These are phyloP conservation scores for Cercospora brassicicola DNA, from an alignment of 2,329 filamentous ascomycete species.

Conservation along the genomic window DNA sequence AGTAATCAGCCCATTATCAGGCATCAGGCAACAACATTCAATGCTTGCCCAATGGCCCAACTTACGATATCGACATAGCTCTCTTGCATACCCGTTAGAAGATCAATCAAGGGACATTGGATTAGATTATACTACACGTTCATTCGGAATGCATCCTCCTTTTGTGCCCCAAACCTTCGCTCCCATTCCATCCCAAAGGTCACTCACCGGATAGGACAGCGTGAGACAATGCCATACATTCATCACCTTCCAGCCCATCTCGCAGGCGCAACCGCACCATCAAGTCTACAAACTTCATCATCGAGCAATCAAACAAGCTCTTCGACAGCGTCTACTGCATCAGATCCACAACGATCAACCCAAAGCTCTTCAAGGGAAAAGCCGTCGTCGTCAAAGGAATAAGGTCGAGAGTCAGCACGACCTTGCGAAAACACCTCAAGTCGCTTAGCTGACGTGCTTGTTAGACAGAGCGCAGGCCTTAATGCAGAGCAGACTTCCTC, in stretches of 20 bases:
- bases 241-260: conserved; percentile 13
- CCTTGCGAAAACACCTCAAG: not conserved
- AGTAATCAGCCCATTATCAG: conserved; percentile 1
- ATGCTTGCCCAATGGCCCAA: conserved; percentile 5
- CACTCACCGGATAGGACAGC: not conserved
- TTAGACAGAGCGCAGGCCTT: not conserved
- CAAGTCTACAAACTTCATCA: not conserved
- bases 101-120: not conserved
- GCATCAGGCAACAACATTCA: conserved; percentile 16
- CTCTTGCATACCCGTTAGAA: not conserved
- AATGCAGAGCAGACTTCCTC: not conserved
- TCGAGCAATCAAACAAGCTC: not conserved
- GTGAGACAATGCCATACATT: conserved; percentile 13
- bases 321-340: not conserved
- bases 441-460: not conserved
- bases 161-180: too few relatives aligned
- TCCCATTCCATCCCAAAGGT: not conserved
- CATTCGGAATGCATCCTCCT: not conserved
- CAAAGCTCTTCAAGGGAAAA: not conserved
- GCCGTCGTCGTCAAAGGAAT: not conserved
- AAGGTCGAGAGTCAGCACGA: not conserved
- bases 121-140: not conserved
- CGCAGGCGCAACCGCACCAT: not conserved
- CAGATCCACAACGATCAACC: not conserved
- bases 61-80: conserved; percentile 6